These are phyloP conservation scores for Aspergillus avenaceus DNA, from an alignment of 495 filamentous ascomycete genomes.

Conservation along the genomic window DNA sequence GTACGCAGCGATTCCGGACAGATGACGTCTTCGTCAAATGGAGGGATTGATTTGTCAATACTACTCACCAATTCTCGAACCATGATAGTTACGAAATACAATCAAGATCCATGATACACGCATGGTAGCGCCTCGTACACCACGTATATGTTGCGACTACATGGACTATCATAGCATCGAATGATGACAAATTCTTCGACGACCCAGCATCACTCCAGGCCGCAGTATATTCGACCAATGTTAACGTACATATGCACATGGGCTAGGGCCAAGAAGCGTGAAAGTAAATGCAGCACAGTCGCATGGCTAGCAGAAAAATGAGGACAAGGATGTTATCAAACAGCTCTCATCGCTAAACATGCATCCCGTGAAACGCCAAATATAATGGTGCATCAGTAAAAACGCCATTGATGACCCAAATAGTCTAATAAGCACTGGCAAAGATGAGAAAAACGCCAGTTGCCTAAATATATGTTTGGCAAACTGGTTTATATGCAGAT, in stretches of 20 bases:
- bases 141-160: too few species aligned
- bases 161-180: too few species aligned
- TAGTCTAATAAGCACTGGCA: background rate
- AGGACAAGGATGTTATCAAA: background rate
- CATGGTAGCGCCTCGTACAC: too few species aligned
- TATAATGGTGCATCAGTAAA: background rate
- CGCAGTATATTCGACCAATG: background rate
- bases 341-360: background rate
- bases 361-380: background rate
- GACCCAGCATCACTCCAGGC: background rate
- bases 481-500: background rate
- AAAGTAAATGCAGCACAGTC: background rate
- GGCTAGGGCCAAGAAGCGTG: background rate
- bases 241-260: background rate
- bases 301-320: background rate
- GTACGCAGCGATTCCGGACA: slow-evolving; percentile 91
- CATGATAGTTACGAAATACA: background rate
- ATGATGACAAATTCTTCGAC: background rate
- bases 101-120: background rate
- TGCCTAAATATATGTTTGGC: background rate
- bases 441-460: background rate
- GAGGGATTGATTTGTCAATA: slow-evolving; percentile 55
- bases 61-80: background rate
- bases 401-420: background rate
- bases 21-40: slow-evolving; percentile 92